A percentile compares a stretch with the other conserved stretches of the same genome.
Conservation (phyloP, 1,284 basidiomycete species). For the Flammula alnicola region DNA sequence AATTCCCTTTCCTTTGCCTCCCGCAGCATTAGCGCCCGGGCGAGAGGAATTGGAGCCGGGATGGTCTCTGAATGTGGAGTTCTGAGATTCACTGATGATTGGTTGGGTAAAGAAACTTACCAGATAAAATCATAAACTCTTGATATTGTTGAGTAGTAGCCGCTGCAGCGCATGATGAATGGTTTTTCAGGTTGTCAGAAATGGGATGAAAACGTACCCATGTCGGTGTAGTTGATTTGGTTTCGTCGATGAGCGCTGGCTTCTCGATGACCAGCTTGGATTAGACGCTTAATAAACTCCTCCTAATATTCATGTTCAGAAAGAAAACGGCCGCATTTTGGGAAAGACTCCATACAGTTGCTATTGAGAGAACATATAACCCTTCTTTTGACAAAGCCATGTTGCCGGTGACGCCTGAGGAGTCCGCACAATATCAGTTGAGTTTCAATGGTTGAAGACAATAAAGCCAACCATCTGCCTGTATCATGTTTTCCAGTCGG, state of each 20-base stretch:
- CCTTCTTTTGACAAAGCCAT: constrained; percentile 76
- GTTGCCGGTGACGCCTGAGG: constrained; percentile 54
- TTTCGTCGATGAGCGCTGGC: constrained; percentile 56
- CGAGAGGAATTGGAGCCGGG: constrained; percentile 61
- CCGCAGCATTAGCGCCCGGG: constrained; percentile 59
- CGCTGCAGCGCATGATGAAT: constrained; percentile 41
- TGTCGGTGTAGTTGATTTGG: constrained; percentile 66
- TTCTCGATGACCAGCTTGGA: constrained; percentile 60
- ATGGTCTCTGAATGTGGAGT: constrained; percentile 58
- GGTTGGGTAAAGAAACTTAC: constrained; percentile 37
- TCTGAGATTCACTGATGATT: constrained; percentile 9
- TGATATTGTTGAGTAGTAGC: constrained; percentile 60
- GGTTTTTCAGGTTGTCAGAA: constrained; percentile 1
- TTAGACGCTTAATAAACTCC: constrained; percentile 75
- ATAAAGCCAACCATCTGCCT: constrained; percentile 62
- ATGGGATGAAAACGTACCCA: constrained; percentile 49
- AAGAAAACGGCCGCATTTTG: constrained; percentile 16
- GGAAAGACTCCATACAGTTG: constrained; percentile 56
- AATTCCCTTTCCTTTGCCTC: constrained; percentile 61
- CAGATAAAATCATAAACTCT: constrained; percentile 72
- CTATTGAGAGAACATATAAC: constrained; percentile 67
- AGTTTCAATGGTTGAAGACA: constrained; percentile 5
- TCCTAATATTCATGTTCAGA: constrained; percentile 53
- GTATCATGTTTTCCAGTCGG: constrained; percentile 70
- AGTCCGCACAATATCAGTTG: constrained; percentile 4